These are phyloP conservation scores for Fereydounia khargensis DNA, from an alignment of 1,284 basidiomycete genomes.

Conservation along the genomic window DNA sequence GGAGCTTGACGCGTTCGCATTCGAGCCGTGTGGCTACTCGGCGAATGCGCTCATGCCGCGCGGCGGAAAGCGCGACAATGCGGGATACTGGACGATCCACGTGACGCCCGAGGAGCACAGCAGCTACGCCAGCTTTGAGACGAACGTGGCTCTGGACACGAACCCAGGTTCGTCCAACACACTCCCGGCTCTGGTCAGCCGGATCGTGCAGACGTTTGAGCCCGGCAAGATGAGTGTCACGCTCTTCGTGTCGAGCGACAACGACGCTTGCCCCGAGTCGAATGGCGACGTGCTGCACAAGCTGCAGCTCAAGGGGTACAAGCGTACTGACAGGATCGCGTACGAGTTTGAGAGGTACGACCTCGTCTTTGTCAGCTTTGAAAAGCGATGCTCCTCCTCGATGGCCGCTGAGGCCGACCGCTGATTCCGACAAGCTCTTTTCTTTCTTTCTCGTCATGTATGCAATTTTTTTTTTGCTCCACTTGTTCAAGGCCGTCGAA, in stretches of 20 bases:
- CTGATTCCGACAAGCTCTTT: no score
- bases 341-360: slow-evolving; percentile 97
- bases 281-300: slow-evolving; percentile 53
- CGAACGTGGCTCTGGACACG: slow-evolving; percentile 76
- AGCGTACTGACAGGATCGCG: slow-evolving; percentile 89
- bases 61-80: slow-evolving; percentile 21
- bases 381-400: slow-evolving; percentile 12
- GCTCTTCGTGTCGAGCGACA: slow-evolving; percentile 73
- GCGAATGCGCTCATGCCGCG: slow-evolving; percentile 74
- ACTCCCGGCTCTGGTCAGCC: slow-evolving; percentile 74
- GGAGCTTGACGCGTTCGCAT: slow-evolving; percentile 86
- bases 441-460: no score
- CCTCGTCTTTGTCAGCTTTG: slow-evolving; percentile 66
- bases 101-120: slow-evolving; percentile 96
- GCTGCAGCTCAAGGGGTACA: slow-evolving; percentile 55
- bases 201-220: slow-evolving; percentile 88
- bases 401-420: background rate
- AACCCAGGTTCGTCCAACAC: background rate
- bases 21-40: slow-evolving; percentile 93
- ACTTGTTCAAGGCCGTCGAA: no score
- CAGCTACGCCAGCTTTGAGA: slow-evolving; percentile 98
- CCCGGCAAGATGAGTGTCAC: slow-evolving; percentile 85
- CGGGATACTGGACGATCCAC: slow-evolving; percentile 88
- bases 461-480: no score
- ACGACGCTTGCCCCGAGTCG: slow-evolving; percentile 62